phyloP scores from a whole-genome alignment of 225 moss, liverwort and hornwort genomes.

The Ulota crispa region DNA sequence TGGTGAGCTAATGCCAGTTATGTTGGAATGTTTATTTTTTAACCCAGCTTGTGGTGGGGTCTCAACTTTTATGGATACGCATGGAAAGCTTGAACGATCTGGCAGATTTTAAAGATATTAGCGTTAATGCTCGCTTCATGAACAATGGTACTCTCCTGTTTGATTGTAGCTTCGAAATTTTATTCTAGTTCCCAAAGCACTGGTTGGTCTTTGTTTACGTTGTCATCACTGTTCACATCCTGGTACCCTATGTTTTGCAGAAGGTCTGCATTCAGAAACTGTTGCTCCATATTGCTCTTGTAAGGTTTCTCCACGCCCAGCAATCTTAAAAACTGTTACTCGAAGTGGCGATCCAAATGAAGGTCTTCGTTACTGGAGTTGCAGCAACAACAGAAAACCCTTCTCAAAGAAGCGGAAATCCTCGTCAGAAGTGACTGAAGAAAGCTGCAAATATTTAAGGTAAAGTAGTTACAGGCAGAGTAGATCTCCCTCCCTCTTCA shows the following conservation, averaged over 20 bases:
- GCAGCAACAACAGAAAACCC: conserved; percentile 48
- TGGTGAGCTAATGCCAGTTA: neutral
- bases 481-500: neutral
- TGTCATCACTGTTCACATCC: conserved; percentile 2
- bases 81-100: neutral
- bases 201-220: neutral
- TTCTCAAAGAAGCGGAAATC: conserved; percentile 55
- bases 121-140: conserved; percentile 11
- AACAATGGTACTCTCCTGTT: neutral
- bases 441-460: conserved; percentile 66
- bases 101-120: neutral
- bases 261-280: conserved; percentile 36
- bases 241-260: conserved; percentile 26
- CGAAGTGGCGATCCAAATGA: conserved; percentile 60
- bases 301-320: conserved; percentile 48
- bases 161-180: neutral
- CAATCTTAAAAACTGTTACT: conserved; percentile 46
- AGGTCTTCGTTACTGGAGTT: conserved; percentile 69
- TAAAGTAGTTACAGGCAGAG: neutral
- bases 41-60: neutral
- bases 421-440: conserved; percentile 33
- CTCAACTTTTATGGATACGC: neutral
- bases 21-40: neutral
- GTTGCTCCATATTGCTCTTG: conserved; percentile 50
- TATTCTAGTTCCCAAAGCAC: neutral